These are phyloP conservation scores for Solanum boliviense DNA, from an alignment of 257 asterid genomes.

Conservation along the genomic window DNA sequence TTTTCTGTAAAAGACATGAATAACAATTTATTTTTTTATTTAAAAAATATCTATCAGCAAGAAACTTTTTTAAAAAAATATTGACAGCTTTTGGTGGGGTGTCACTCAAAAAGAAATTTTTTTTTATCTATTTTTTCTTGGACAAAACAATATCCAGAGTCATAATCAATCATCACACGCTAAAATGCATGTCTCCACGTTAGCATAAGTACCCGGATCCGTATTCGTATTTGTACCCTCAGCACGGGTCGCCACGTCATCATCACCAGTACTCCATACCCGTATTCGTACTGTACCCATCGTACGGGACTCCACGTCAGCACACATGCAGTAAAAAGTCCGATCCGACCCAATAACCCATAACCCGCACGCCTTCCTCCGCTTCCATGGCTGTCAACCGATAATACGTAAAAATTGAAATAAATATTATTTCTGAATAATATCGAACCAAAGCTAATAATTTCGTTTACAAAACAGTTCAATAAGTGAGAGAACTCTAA, in stretches of 20 bases:
- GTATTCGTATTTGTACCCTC: not conserved
- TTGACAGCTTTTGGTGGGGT: not conserved
- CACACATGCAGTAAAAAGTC: not conserved
- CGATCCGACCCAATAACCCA: not conserved
- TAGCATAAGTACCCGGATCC: not conserved
- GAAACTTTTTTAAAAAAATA: not conserved
- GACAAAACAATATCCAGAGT: not conserved
- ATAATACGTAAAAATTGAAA: not conserved
- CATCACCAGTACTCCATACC: not conserved
- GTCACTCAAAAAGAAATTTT: not conserved
- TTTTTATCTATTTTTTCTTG: no score
- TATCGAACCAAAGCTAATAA: constrained; percentile 2
- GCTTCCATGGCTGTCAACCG: not conserved
- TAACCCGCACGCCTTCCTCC: not conserved
- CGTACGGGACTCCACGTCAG: not conserved
- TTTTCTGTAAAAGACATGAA: not conserved
- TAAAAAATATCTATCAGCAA: not conserved
- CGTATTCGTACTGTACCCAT: not conserved
- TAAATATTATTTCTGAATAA: not conserved
- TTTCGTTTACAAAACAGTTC: not conserved
- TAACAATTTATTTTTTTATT: not conserved
- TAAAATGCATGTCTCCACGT: not conserved
- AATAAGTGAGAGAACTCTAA: not conserved
- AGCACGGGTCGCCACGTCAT: not conserved
- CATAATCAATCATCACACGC: not conserved